Percentiles rank a stretch among this genome's conserved stretches.
These are phyloP conservation scores for Posidonia australis DNA, from an alignment of 106 monocot species.

Conservation along the genomic window DNA sequence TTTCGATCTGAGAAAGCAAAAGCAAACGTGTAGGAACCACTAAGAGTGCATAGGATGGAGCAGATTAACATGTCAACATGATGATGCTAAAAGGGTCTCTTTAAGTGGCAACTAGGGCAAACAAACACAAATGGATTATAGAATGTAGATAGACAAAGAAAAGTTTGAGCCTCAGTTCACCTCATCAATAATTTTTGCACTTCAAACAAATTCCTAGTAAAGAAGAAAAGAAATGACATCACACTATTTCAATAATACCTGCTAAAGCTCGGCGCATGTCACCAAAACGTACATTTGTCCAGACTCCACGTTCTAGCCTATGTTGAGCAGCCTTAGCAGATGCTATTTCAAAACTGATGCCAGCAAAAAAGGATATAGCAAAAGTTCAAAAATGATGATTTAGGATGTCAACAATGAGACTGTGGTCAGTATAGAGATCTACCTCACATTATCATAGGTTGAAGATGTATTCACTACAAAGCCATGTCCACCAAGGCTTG, in stretches of 20 bases:
- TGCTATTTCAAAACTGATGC: slow-evolving; percentile 44
- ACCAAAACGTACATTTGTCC: slow-evolving; percentile 46
- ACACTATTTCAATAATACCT: slow-evolving; percentile 16
- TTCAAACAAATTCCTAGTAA: no score
- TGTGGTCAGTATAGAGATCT: neutral
- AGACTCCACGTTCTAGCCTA: slow-evolving; percentile 46
- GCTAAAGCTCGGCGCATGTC: slow-evolving; percentile 72
- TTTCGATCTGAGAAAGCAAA: no score
- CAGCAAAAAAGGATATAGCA: neutral
- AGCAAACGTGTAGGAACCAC: no score
- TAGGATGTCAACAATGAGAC: neutral
- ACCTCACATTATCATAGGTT: slow-evolving; percentile 27
- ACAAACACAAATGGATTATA: no score
- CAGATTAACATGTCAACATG: no score
- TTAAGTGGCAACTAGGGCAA: no score
- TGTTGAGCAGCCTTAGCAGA: slow-evolving; percentile 54
- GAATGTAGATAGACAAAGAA: no score
- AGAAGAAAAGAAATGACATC: no score
- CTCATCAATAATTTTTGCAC: no score
- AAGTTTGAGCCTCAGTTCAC: no score
- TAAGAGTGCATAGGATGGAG: no score
- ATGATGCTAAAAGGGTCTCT: no score
- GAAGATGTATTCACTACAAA: slow-evolving; percentile 18
- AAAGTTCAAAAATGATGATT: neutral
- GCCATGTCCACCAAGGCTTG: slow-evolving; percentile 23